A percentile compares a stretch with the other conserved stretches of the same genome.
Evolutionary conservation across 345 rosid genomes (phyloP).

Genomic region (Excoecaria cochinchinensis): DNA sequence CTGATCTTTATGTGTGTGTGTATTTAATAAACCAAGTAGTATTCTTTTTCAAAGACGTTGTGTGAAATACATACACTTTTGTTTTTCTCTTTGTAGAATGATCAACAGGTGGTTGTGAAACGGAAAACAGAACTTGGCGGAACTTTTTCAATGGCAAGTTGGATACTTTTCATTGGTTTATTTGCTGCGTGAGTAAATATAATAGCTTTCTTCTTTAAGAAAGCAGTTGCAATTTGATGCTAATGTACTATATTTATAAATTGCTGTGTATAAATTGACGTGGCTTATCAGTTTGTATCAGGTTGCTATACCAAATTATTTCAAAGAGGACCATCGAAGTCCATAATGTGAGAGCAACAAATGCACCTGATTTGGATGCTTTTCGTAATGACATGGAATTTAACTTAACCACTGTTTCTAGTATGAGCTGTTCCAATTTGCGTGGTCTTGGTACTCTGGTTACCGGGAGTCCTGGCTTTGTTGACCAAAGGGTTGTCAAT

Average conservation of each 20-base stretch:
- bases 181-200: conserved; percentile 81
- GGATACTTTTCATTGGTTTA: conserved; percentile 85
- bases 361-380: conserved; percentile 66
- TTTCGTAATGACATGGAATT: conserved; percentile 81
- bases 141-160: conserved; percentile 87
- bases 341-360: conserved; percentile 79
- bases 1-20: background rate
- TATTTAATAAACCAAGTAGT: too few relatives aligned
- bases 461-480: conserved; percentile 66
- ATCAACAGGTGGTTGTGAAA: conserved; percentile 69
- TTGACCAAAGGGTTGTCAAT: conserved; percentile 44
- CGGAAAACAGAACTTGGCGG: conserved; percentile 97
- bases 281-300: conserved; percentile 53
- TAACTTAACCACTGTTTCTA: conserved; percentile 76
- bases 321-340: conserved; percentile 80
- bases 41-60: too few relatives aligned
- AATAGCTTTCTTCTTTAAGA: conserved; percentile 6
- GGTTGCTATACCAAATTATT: conserved; percentile 92
- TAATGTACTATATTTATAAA: background rate
- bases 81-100: conserved; percentile 51
- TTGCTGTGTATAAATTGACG: conserved; percentile 25
- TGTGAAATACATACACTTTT: background rate
- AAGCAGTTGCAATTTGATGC: conserved; percentile 4
- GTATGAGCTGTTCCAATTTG: conserved; percentile 83
- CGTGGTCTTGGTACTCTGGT: conserved; percentile 60